Evolutionary conservation across 148 eudicot genomes (phyloP).

Genomic region (Vaccinium myrtillus): DNA sequence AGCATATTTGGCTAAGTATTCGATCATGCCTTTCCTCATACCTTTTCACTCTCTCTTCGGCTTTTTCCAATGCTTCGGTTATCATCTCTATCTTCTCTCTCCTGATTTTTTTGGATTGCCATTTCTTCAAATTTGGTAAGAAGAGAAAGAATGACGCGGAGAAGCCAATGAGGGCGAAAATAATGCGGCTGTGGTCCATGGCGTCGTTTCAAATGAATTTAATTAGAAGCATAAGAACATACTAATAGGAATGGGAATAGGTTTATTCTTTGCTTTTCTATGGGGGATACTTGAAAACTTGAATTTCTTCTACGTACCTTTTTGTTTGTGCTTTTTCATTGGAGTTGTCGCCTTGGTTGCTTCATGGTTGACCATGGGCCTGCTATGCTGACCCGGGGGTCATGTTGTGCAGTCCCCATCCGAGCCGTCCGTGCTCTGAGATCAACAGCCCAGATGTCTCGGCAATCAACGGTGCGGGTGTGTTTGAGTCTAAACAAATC

Average conservation of each 20-base stretch:
- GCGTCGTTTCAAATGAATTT: not conserved
- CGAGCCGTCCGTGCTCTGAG: no score
- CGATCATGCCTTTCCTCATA: constrained; percentile 50
- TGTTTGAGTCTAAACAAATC: no score
- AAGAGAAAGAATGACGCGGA: constrained; percentile 20
- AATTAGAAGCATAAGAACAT: not conserved
- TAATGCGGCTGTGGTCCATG: constrained; percentile 16
- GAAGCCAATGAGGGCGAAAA: constrained; percentile 24
- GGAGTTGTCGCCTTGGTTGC: not conserved
- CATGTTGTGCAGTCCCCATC: no score
- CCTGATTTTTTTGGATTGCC: not conserved
- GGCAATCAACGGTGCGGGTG: no score
- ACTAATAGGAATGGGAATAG: not conserved
- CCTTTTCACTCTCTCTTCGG: constrained; percentile 35
- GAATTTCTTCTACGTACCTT: not conserved
- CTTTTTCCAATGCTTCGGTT: constrained; percentile 36
- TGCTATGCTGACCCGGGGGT: no score
- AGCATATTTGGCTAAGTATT: constrained; percentile 37
- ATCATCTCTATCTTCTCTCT: constrained; percentile 20
- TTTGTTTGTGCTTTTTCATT: not conserved
- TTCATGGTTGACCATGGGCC: not conserved
- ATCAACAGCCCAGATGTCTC: no score
- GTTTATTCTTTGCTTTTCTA: constrained; percentile 9
- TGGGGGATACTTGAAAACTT: not conserved
- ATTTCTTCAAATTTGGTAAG: constrained; percentile 22